Conservation (phyloP, 495 filamentous ascomycete genomes). For the Astrothelium macrocarpum region DNA sequence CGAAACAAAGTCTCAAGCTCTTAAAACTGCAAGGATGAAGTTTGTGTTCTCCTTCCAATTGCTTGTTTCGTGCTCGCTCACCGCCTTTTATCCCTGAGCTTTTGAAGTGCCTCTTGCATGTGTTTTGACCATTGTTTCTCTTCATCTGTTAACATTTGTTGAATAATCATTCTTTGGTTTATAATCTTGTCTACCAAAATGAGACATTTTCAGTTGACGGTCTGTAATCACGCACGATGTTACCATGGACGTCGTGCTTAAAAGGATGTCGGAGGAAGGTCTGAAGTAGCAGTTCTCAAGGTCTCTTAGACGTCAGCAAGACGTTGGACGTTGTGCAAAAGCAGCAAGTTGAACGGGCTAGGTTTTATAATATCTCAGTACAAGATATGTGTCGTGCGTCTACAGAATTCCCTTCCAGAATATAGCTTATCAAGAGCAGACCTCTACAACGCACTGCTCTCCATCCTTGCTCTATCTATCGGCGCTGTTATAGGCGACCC, state of each 20-base stretch:
- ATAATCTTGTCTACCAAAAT: background rate
- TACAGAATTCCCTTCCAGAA: background rate
- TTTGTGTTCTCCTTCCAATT: too few species aligned
- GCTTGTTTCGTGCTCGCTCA: too few species aligned
- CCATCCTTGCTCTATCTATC: background rate
- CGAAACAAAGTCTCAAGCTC: too few species aligned
- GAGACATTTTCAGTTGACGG: background rate
- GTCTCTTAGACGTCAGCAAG: background rate
- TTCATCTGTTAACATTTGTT: background rate
- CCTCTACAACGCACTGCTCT: background rate
- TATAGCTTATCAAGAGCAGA: background rate
- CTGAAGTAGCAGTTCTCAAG: background rate
- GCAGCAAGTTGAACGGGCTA: background rate
- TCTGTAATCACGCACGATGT: background rate
- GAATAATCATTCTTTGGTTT: background rate
- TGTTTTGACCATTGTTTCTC: too few species aligned
- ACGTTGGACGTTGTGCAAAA: background rate
- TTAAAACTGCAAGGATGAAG: too few species aligned
- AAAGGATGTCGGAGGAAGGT: background rate
- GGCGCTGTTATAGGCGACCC: background rate
- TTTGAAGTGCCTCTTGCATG: too few species aligned
- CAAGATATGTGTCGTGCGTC: background rate
- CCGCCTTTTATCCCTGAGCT: too few species aligned
- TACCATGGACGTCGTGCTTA: background rate
- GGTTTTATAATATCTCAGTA: background rate